Evolutionary conservation across 2,329 filamentous ascomycete species (phyloP), one percentile per base, ranked within the genome.

Genomic region (Aspergillus novofumigatus): DNA sequence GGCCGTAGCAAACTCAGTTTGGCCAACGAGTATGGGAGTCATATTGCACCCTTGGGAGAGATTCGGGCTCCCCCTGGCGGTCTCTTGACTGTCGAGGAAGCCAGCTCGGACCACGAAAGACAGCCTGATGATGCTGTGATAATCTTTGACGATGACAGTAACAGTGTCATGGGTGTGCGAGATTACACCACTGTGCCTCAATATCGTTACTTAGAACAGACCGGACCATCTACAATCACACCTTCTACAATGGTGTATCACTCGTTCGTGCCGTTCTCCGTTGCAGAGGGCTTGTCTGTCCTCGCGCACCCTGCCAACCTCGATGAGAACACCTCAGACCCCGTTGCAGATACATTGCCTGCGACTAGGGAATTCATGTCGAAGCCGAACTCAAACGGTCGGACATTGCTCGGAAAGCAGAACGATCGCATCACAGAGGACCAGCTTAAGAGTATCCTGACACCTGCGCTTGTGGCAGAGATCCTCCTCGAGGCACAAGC

Each of bases 11-110:
- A 80, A 62, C 73, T 86, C 65, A 86, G 83, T 63, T 72, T 87
- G 58, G 83, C 84, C 9, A 83, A 86, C 64, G 83, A 86, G 66
- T 85, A 87, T 67, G 80, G 79, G 35, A 83, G 83, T 47, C 84
- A 87, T 68, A 78, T 86, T 38, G 84, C 84, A 23, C 84, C 84
- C 0, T 74, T 85, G 54, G 83, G 83, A 42, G 83, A 86, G 67
- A 84, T 86, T 60, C 71, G 72, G 45, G 74, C 72, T 35, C 67
- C 71, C 9, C 54, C 67, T 6, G 62, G 69, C 21, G 69, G 70
- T 4, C 65, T 79, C 5, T 66, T 74, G 45, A 68, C 75, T 1
- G 77, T 79, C 3, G 77, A 78, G 57, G 77, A 80, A 60, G 73
- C 71, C 2, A 75, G 70, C 54, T 67, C 72, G 11, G 73, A 65